Conservation (phyloP, 2,329 filamentous ascomycete species). For the Diaporthe velutina region DNA sequence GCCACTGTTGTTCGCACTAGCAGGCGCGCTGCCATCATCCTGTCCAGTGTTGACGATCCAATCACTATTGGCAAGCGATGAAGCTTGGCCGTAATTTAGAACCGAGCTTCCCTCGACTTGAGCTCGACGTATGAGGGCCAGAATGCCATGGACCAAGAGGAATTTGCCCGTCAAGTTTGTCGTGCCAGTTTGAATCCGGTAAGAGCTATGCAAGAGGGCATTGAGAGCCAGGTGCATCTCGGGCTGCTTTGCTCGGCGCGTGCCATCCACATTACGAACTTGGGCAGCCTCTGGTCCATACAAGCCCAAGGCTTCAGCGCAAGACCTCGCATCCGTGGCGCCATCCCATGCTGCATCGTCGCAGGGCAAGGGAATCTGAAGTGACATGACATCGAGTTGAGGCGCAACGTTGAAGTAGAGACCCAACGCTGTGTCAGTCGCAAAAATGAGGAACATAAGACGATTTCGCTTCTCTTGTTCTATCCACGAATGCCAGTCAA, state of each 20-base stretch:
- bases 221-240: constrained; percentile 72
- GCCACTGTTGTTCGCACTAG: constrained; percentile 60
- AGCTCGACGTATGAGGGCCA: constrained; percentile 68
- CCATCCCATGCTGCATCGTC: constrained; percentile 81
- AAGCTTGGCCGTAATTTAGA: constrained; percentile 58
- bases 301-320: constrained; percentile 75
- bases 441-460: constrained; percentile 73
- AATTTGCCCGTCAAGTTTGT: constrained; percentile 83
- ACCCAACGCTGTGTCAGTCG: constrained; percentile 74
- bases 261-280: constrained; percentile 72
- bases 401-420: constrained; percentile 80
- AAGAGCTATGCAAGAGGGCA: constrained; percentile 69
- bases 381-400: constrained; percentile 73
- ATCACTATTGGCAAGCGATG: constrained; percentile 70
- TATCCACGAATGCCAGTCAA: constrained; percentile 77
- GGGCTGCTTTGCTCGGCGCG: constrained; percentile 73
- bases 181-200: constrained; percentile 72
- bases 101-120: constrained; percentile 56
- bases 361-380: constrained; percentile 76
- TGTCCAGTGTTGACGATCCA: constrained; percentile 63
- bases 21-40: constrained; percentile 55
- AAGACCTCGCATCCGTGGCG: constrained; percentile 68
- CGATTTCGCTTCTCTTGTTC: constrained; percentile 78
- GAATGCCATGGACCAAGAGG: constrained; percentile 77
- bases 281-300: constrained; percentile 68